Base-by-base conservation (phyloP, 768 basidiomycete species). In the Hortiboletus flavorubellus region DNA sequence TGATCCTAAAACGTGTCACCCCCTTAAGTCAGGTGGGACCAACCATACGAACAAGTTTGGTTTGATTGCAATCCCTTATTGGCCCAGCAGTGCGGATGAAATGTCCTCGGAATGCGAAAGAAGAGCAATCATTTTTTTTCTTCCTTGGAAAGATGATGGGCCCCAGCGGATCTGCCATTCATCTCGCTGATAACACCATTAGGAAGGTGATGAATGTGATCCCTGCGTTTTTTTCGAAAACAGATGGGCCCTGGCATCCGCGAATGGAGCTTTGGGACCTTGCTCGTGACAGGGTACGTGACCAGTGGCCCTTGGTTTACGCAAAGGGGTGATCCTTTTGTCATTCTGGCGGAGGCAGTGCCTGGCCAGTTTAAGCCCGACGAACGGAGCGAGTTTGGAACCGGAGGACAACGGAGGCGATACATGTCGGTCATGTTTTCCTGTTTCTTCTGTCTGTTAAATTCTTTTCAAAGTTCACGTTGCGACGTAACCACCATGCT, bases 301-400 rank as follows among this genome's bases (percentile, higher is more conserved):
- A 59, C 53, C 14, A 31, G 33, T 21, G 14, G 51, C 48, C 43
- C 38, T 50, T 37, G 45, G 15, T 41, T 57, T 64, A 58, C 53
- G 41, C 31, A 33, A 59, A 40, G 33, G 42, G 63, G 49, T 62
- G 31, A 60, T 65, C 59, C 42, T 38, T 53, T 60, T n/a, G 44
- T 62, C 53, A 39, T 64, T 47, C 55, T 45, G 18, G 62, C 40
- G 4, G 49, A 55, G 65, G 68, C 65, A 46, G 60, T 69, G 67
- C 55, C 34, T 42, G 26, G 16, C 35, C 21, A 29, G 41, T 40
- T 35, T 37, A 49, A 47, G 23, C 30, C n/a, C 29, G 15, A 30
- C 51, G 45, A 16, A 35, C 42, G 47, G 23, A 38, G 15, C 12
- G 18, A 44, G 40, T 29, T 26, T 47, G n/a, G 15, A 33, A 35